Percentiles rank a stretch among this genome's conserved stretches.
These are phyloP conservation scores for Diaporthe citriasiana DNA, from an alignment of 2,329 filamentous ascomycete genomes.

Conservation along the genomic window DNA sequence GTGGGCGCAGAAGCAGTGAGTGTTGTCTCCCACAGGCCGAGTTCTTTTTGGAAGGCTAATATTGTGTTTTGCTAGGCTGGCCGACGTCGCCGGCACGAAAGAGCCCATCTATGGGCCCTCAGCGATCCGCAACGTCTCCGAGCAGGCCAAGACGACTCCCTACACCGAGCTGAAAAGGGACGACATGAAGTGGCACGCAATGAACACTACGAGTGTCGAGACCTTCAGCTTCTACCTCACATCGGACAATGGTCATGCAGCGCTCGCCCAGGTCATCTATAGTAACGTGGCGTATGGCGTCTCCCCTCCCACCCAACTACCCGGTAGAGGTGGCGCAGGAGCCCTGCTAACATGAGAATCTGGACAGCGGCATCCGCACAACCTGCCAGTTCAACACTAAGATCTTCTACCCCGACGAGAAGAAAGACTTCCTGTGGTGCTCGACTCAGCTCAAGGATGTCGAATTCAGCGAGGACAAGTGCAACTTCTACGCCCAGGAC, in stretches of 20 bases:
- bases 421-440: constrained; percentile 85
- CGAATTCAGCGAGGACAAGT: constrained; percentile 87
- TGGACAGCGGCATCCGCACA: constrained; percentile 82
- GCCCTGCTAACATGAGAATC: constrained; percentile 35
- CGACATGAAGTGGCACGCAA: constrained; percentile 84
- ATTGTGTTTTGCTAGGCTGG: constrained; percentile 63
- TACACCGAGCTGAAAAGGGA: constrained; percentile 85
- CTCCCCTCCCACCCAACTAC: constrained; percentile 8
- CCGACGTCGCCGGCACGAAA: constrained; percentile 91
- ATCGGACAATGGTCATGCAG: constrained; percentile 81
- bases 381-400: constrained; percentile 96
- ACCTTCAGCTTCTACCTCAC: constrained; percentile 95
- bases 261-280: constrained; percentile 93
- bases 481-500: constrained; percentile 87
- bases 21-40: background rate
- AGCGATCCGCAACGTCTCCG: constrained; percentile 87
- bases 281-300: constrained; percentile 89
- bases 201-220: constrained; percentile 91
- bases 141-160: constrained; percentile 82
- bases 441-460: constrained; percentile 83
- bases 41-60: constrained; percentile 42
- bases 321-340: constrained; percentile 44
- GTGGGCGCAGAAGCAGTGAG: constrained; percentile 44
- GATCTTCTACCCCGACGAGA: constrained; percentile 82
- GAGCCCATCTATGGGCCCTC: constrained; percentile 95